Percentiles rank a stretch among this genome's conserved stretches.
These are phyloP conservation scores for Cyclotella kingstonii DNA, from an alignment of 108 stramenopile genomes.

Conservation along the genomic window DNA sequence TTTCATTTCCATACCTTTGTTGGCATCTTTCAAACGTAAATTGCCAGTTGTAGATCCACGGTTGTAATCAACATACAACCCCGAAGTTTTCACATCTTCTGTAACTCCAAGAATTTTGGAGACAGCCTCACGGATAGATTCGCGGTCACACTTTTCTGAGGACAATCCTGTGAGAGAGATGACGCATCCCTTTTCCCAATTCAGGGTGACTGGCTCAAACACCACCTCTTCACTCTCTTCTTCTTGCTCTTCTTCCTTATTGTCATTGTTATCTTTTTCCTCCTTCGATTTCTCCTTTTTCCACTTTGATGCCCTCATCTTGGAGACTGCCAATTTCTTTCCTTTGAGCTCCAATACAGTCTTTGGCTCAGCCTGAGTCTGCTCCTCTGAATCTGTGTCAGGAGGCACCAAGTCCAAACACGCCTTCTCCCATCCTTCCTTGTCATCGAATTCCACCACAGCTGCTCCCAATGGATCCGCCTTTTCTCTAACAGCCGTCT, in stretches of 20 bases:
- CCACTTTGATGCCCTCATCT: constrained; percentile 27
- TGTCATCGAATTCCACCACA: constrained; percentile 82
- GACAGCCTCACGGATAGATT: constrained; percentile 67
- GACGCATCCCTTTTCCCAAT: constrained; percentile 84
- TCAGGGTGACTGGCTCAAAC: constrained; percentile 53
- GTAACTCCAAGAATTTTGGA: constrained; percentile 50
- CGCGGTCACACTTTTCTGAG: constrained; percentile 64
- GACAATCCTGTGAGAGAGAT: constrained; percentile 69
- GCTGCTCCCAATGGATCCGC: constrained; percentile 54
- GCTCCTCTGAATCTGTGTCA: constrained; percentile 19
- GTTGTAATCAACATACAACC: constrained; percentile 81
- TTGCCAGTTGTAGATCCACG: constrained; percentile 70
- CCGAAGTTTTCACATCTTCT: constrained; percentile 63
- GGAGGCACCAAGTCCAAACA: constrained; percentile 55
- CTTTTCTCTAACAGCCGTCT: background rate
- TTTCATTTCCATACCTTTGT: constrained; percentile 46
- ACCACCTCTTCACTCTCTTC: constrained; percentile 28
- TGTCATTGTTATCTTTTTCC: constrained; percentile 22
- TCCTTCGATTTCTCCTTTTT: constrained; percentile 16
- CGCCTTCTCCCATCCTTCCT: constrained; percentile 80
- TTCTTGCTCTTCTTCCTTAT: constrained; percentile 23
- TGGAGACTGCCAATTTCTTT: constrained; percentile 31
- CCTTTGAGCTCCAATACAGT: constrained; percentile 41
- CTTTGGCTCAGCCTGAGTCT: background rate
- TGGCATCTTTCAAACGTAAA: constrained; percentile 64